Percentiles rank a stretch among this genome's conserved stretches.
These are phyloP conservation scores for Madurella fahalii DNA, from an alignment of 2,329 filamentous ascomycete genomes.

Conservation along the genomic window DNA sequence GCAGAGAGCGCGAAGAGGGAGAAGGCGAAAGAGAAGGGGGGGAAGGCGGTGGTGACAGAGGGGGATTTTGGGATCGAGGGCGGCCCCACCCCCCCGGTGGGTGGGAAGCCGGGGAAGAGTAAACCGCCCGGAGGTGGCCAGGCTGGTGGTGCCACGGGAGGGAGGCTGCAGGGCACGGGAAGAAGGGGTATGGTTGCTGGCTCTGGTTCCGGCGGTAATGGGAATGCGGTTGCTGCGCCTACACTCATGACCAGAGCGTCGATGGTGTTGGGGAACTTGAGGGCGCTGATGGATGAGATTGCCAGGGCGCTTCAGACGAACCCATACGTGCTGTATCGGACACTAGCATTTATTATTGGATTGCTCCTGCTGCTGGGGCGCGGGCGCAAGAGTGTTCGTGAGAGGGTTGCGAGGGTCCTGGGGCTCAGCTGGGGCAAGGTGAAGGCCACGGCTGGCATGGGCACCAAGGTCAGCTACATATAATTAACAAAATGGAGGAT, in stretches of 20 bases:
- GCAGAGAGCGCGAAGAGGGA: constrained; percentile 52
- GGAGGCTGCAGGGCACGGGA: background rate
- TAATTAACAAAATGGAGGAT: constrained; percentile 38
- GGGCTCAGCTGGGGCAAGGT: constrained; percentile 75
- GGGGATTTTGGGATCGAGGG: constrained; percentile 13
- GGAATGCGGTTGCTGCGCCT: constrained; percentile 28
- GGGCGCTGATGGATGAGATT: constrained; percentile 48
- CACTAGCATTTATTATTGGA: constrained; percentile 74
- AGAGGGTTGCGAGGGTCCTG: constrained; percentile 66
- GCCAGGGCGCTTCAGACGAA: constrained; percentile 51
- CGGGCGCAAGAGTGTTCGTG: constrained; percentile 68
- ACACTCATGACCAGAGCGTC: constrained; percentile 47
- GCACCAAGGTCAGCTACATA: constrained; percentile 95
- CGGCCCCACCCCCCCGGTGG: background rate
- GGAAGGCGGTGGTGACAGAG: constrained; percentile 51
- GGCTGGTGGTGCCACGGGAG: background rate
- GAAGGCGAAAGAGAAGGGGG: constrained; percentile 34
- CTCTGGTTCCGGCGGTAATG: constrained; percentile 24
- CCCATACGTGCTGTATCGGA: constrained; percentile 53
- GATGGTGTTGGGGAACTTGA: constrained; percentile 51
- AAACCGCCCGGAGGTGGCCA: background rate
- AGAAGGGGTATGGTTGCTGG: background rate
- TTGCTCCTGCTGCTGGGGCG: constrained; percentile 73
- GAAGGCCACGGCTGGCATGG: constrained; percentile 85
- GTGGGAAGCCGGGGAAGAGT: background rate